These are phyloP conservation scores for Populus deltoides DNA, from an alignment of 345 rosid species.

Conservation along the genomic window DNA sequence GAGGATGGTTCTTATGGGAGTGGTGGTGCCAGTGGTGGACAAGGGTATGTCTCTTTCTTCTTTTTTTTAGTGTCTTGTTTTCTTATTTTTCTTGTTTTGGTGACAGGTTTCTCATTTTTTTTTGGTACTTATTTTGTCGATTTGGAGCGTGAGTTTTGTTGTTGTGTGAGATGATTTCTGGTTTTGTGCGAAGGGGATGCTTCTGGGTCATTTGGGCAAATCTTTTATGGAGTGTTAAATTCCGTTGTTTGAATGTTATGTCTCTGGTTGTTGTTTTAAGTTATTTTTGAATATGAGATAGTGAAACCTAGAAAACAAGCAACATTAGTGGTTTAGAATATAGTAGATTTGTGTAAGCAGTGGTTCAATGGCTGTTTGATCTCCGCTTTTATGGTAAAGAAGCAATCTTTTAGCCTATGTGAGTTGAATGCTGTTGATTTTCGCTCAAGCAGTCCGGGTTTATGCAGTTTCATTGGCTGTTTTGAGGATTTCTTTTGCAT, in stretches of 20 bases:
- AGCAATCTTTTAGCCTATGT: background rate
- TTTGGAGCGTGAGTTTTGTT: background rate
- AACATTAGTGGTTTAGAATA: background rate
- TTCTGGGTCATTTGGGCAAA: background rate
- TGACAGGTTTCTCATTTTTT: background rate
- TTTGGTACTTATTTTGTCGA: background rate
- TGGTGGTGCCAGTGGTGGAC: conserved; percentile 58
- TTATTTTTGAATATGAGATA: background rate
- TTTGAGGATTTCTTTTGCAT: background rate
- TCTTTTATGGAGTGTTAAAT: background rate
- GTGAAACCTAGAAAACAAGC: background rate
- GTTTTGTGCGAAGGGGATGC: background rate
- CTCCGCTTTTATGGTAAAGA: background rate
- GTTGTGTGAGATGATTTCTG: background rate
- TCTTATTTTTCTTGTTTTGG: background rate
- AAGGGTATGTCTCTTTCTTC: conserved; percentile 15
- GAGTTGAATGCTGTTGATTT: background rate
- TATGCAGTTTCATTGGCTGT: background rate
- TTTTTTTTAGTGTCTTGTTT: background rate
- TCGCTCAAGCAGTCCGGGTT: background rate
- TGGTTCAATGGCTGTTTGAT: background rate
- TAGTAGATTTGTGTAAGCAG: background rate
- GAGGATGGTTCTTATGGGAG: conserved; percentile 70
- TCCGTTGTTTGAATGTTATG: background rate
- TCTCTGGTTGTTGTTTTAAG: background rate